These are phyloP conservation scores for Capsicum baccatum DNA, from an alignment of 257 asterid species.

Conservation along the genomic window DNA sequence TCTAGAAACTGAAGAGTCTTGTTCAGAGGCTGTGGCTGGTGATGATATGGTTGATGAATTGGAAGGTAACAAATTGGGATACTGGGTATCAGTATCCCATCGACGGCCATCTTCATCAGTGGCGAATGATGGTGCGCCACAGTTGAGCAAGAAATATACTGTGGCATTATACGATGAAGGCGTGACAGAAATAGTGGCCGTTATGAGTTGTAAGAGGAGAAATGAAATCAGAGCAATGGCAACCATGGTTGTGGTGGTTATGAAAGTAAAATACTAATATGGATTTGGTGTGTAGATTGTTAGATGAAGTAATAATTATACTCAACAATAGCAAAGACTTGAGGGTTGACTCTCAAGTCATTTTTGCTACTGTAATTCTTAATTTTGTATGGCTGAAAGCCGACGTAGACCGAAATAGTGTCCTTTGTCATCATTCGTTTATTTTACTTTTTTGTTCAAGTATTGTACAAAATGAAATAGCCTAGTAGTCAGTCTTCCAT, in stretches of 20 bases:
- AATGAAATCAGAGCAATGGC: slow-evolving; percentile 27
- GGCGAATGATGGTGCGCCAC: slow-evolving; percentile 42
- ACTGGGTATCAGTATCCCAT: slow-evolving; percentile 52
- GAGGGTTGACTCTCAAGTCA: neutral
- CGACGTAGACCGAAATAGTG: neutral
- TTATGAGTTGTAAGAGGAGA: slow-evolving; percentile 22
- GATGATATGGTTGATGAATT: slow-evolving; percentile 39
- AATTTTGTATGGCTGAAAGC: neutral
- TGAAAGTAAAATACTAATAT: no score
- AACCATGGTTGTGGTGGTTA: slow-evolving; percentile 28
- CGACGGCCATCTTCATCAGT: slow-evolving; percentile 3
- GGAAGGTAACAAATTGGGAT: slow-evolving; percentile 38
- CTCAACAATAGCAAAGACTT: neutral
- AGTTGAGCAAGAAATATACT: slow-evolving; percentile 56
- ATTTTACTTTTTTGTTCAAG: neutral
- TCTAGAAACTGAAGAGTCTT: slow-evolving; percentile 27
- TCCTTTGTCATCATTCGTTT: neutral
- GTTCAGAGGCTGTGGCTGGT: slow-evolving; percentile 24
- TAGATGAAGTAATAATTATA: neutral
- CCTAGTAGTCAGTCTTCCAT: no score
- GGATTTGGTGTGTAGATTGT: no score
- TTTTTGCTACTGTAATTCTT: neutral
- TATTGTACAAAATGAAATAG: neutral
- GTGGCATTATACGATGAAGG: slow-evolving; percentile 37
- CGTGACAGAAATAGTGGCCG: slow-evolving; percentile 4